Percentiles rank a stretch among this genome's conserved stretches.
These are phyloP conservation scores for Fusarium virguliforme DNA, from an alignment of 2,329 filamentous ascomycete species.

Conservation along the genomic window DNA sequence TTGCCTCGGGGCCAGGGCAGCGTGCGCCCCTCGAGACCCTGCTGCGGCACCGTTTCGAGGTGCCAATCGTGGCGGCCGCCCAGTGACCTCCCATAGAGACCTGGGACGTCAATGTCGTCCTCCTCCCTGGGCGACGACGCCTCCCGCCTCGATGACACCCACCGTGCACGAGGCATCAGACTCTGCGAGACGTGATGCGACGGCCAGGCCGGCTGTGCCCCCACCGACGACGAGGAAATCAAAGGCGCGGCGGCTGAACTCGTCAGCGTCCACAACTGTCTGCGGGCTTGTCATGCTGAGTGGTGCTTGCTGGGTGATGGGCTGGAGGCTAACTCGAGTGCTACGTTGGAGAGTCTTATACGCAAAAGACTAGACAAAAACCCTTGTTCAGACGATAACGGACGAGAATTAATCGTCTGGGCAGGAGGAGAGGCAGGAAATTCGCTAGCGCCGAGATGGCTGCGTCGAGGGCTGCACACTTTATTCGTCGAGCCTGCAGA, in stretches of 20 bases:
- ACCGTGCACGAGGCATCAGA: constrained; percentile 52
- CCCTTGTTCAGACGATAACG: constrained; percentile 15
- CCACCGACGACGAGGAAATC: constrained; percentile 67
- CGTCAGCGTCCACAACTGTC: constrained; percentile 28
- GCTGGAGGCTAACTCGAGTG: neutral
- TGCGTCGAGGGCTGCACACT: constrained; percentile 7
- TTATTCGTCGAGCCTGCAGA: neutral
- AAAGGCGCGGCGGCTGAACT: constrained; percentile 49
- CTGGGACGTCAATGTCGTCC: constrained; percentile 59
- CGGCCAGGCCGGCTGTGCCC: constrained; percentile 68
- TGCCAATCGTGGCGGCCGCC: constrained; percentile 61
- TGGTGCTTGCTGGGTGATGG: neutral
- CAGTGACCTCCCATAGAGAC: constrained; percentile 56
- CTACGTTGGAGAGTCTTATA: constrained; percentile 23
- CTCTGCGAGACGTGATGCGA: constrained; percentile 66
- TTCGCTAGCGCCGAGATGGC: neutral
- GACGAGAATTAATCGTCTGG: constrained; percentile 10
- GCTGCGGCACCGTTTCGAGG: constrained; percentile 59
- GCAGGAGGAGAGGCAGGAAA: neutral
- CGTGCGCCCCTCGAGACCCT: constrained; percentile 57
- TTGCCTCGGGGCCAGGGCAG: constrained; percentile 62
- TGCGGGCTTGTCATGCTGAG: constrained; percentile 27
- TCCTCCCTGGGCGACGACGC: constrained; percentile 49
- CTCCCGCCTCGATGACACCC: constrained; percentile 55
- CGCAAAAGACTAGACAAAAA: neutral